phyloP scores from a whole-genome alignment of 2,329 filamentous ascomycete species.

The Diaporthe batatas region DNA sequence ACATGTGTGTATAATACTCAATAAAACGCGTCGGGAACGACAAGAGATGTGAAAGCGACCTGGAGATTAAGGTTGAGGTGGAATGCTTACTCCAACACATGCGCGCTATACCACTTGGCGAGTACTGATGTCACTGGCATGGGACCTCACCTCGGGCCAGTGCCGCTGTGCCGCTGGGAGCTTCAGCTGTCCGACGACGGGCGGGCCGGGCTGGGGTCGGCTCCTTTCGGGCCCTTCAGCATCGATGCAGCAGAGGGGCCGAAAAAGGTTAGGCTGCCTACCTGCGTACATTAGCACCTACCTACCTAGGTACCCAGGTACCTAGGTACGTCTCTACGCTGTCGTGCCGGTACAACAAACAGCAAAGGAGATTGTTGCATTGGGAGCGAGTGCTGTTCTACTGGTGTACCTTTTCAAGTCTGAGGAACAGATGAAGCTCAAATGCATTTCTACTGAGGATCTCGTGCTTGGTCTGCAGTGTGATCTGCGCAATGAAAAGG shows the following conservation, averaged over 20 bases:
- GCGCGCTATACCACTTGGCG: not conserved
- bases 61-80: not conserved
- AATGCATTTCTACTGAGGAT: not conserved
- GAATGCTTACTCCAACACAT: conserved; percentile 10
- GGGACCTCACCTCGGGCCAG: conserved; percentile 7
- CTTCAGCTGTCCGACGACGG: conserved; percentile 3
- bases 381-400: not conserved
- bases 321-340: no score
- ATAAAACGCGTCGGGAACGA: conserved; percentile 18
- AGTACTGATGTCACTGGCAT: conserved; percentile 31
- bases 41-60: not conserved
- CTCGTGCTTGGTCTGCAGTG: not conserved
- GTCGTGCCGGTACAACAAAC: not conserved
- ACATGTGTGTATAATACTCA: not conserved
- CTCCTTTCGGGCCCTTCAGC: not conserved
- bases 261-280: no score
- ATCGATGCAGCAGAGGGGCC: not conserved
- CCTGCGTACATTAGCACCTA: not conserved
- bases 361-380: not conserved
- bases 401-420: not conserved
- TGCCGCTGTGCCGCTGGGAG: not conserved
- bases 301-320: no score
- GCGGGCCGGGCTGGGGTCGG: not conserved
- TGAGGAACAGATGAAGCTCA: not conserved
- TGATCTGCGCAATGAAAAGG: not conserved